Evolutionary conservation across 495 filamentous ascomycete genomes (phyloP).

Genomic region (Annulohypoxylon moriforme): DNA sequence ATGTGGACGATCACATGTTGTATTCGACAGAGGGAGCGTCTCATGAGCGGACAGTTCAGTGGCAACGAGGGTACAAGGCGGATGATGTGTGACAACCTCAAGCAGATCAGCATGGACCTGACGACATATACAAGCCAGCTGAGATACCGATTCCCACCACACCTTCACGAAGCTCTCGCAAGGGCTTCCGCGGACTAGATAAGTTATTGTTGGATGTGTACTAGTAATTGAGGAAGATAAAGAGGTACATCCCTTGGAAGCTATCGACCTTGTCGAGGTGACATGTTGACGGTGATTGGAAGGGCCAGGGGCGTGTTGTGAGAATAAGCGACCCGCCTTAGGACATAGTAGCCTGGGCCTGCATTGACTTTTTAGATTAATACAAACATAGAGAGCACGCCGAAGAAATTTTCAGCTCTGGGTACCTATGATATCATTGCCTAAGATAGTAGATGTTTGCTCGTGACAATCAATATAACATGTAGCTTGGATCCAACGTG

Average conservation of each 20-base stretch:
- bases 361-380: not conserved
- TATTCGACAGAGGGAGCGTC: slow-evolving; percentile 73
- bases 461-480: not conserved
- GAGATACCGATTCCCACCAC: slow-evolving; percentile 79
- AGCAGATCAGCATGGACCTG: slow-evolving; percentile 82
- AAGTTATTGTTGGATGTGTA: slow-evolving; percentile 1
- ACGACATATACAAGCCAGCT: slow-evolving; percentile 96
- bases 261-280: not conserved
- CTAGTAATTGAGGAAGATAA: slow-evolving; percentile 1
- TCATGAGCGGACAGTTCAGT: slow-evolving; percentile 73
- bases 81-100: slow-evolving; percentile 72
- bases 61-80: slow-evolving; percentile 76
- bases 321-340: not conserved
- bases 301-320: not conserved
- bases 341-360: not conserved
- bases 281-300: not conserved
- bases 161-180: slow-evolving; percentile 84
- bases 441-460: not conserved
- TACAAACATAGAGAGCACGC: not conserved
- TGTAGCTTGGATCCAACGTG: not conserved
- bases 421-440: not conserved
- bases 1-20: slow-evolving; percentile 93
- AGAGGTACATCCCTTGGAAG: not conserved
- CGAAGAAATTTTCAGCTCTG: not conserved
- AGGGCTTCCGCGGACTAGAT: slow-evolving; percentile 73